These are phyloP conservation scores for Artemisia argyi DNA, from an alignment of 129 eudicot genomes.

Conservation along the genomic window DNA sequence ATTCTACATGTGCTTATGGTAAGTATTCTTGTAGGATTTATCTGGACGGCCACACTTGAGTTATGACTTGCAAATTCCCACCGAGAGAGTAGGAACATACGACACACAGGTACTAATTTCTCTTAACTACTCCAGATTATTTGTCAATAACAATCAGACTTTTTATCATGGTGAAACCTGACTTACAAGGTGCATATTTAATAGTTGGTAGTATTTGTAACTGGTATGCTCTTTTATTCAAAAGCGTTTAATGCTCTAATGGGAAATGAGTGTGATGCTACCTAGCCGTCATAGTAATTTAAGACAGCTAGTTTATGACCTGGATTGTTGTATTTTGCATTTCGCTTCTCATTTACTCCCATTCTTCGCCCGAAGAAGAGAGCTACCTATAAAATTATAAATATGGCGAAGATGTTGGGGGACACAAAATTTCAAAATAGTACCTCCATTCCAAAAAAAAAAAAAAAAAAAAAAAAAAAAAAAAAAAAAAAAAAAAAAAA, in stretches of 20 bases:
- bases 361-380: neutral
- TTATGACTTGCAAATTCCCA: constrained; percentile 79
- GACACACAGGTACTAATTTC: constrained; percentile 74
- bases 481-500: too few relatives aligned
- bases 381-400: neutral
- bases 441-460: too few relatives aligned
- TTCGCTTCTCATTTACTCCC: neutral
- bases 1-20: constrained; percentile 5
- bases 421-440: neutral
- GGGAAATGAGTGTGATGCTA: neutral
- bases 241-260: neutral
- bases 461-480: too few relatives aligned
- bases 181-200: neutral
- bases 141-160: neutral
- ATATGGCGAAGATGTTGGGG: neutral
- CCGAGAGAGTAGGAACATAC: constrained; percentile 92
- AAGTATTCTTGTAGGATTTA: constrained; percentile 60
- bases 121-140: constrained; percentile 1
- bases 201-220: neutral
- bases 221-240: neutral
- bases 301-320: neutral
- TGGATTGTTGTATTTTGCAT: neutral
- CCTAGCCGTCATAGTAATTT: neutral
- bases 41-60: constrained; percentile 90
- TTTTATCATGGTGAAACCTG: constrained; percentile 9